Base-by-base conservation (phyloP, 2,329 filamentous ascomycete species). In the Plectosphaerella cucumerina region DNA sequence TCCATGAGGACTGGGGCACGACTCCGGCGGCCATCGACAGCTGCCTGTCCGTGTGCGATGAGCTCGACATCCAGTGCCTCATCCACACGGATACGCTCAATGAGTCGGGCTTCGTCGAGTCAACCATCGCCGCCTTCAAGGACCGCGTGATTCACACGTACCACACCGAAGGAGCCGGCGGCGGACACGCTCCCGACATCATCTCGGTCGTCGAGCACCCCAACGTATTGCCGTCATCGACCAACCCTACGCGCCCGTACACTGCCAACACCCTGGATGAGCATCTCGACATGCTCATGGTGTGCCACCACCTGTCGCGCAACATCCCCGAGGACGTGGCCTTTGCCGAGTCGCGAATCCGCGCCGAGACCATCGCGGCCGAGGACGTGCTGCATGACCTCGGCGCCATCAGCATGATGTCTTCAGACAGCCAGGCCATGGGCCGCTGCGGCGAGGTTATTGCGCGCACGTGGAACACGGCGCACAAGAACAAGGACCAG, bases 221-320 rank as follows among this genome's bases (percentile, higher is more conserved):
- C 45, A 94, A 97, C 64, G 91, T 97, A 2, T 80, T 97, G 1
- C 93, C 93, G 0, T 90, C 86, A 5, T 93, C 87, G 44, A 97
- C 93, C 0, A 97, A 96, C 66, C 93, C 93, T 0, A 97, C 93
- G 2, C 79, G 92, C 2, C 93, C 93, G 1, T 97, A 85, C 69
- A 97, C 93, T 2, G 77, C 80, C 58, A 97, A 97, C 73, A 97
- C 93, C 0, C 80, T 97, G 0, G 93, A 97, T 64, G 93, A 97
- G 70, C 93, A 97, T 70, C 81, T 97, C 14, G 93, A 97, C 72
- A 97, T 97, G 93, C 75, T 97, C 44, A 97, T 97, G 93, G 90
- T 96, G 35, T 97, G 93, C 75, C 93, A 97, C 69, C 93, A 97
- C 64, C 76, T 97, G 10, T 91, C 86, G 48, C 90, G 89, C 69